Percentiles rank a stretch among this genome's conserved stretches.
Evolutionary conservation across 257 asterid genomes (phyloP).

Genomic region (Prunella vulgaris): DNA sequence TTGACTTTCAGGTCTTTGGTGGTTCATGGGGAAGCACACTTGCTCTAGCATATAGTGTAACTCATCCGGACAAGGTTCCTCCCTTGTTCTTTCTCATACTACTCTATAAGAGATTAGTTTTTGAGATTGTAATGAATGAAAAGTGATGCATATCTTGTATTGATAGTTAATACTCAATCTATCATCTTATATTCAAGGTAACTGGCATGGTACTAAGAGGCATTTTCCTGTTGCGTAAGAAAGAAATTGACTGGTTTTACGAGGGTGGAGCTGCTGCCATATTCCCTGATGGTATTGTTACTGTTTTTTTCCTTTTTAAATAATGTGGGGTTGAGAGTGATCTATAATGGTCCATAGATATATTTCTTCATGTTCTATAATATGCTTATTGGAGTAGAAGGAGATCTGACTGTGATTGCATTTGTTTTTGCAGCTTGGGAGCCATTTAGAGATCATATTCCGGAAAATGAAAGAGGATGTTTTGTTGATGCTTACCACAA

Average conservation of each 20-base stretch:
- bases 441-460: constrained; percentile 87
- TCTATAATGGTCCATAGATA: not conserved
- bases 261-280: constrained; percentile 99
- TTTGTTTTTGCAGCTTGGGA: constrained; percentile 74
- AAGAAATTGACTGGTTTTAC: constrained; percentile 95
- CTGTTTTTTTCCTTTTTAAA: not conserved
- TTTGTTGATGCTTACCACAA: constrained; percentile 78
- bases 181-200: constrained; percentile 44
- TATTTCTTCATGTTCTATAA: not conserved
- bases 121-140: not conserved
- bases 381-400: constrained; percentile 10
- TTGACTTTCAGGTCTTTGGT: constrained; percentile 79
- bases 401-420: constrained; percentile 11
- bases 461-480: constrained; percentile 83
- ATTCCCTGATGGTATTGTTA: constrained; percentile 81
- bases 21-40: constrained; percentile 99
- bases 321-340: not conserved
- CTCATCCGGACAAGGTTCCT: constrained; percentile 83
- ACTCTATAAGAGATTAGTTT: constrained; percentile 1
- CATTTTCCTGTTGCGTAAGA: constrained; percentile 86
- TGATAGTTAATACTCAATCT: not conserved
- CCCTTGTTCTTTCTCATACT: constrained; percentile 15
- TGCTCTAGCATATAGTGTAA: constrained; percentile 81
- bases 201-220: constrained; percentile 90
- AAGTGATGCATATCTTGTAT: not conserved